These are phyloP conservation scores for Calonectria ilicicola DNA, from an alignment of 2,329 filamentous ascomycete genomes.

Conservation along the genomic window DNA sequence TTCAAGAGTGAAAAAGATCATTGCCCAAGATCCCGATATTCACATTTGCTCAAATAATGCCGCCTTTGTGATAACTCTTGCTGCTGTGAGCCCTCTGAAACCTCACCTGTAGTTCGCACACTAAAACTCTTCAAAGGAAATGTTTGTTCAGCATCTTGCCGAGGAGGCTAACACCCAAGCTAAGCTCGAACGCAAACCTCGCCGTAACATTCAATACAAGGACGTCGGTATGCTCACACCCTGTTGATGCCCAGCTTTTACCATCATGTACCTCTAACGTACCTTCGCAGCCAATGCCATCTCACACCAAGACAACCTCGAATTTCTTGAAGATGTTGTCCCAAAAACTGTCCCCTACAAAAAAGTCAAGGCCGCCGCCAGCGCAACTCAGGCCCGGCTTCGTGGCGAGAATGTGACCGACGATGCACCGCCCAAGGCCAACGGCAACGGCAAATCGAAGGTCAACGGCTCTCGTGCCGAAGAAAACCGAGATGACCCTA, in stretches of 20 bases:
- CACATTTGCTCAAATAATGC: constrained; percentile 91
- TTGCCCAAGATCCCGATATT: constrained; percentile 88
- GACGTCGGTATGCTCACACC: constrained; percentile 76
- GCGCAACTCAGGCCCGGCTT: constrained; percentile 60
- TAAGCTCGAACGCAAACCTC: constrained; percentile 90
- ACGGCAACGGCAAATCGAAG: constrained; percentile 43
- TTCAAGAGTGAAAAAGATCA: constrained; percentile 95
- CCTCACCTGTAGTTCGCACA: background rate
- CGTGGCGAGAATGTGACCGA: constrained; percentile 53
- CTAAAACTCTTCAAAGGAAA: constrained; percentile 70
- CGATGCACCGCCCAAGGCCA: constrained; percentile 37
- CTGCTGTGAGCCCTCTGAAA: constrained; percentile 69
- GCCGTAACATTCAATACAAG: constrained; percentile 95
- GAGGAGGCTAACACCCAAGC: constrained; percentile 88
- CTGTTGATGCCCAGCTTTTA: background rate
- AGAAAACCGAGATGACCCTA: constrained; percentile 56
- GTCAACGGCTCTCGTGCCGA: constrained; percentile 45
- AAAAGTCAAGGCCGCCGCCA: constrained; percentile 76
- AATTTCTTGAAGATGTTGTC: constrained; percentile 92
- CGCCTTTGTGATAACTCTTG: constrained; percentile 91
- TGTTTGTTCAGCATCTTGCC: constrained; percentile 94
- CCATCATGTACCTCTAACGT: constrained; percentile 13
- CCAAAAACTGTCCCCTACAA: constrained; percentile 88
- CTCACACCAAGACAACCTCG: constrained; percentile 89
- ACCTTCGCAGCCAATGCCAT: constrained; percentile 78